Conservation (phyloP, 2,329 filamentous ascomycete species). For the Botrytis sinoallii region DNA sequence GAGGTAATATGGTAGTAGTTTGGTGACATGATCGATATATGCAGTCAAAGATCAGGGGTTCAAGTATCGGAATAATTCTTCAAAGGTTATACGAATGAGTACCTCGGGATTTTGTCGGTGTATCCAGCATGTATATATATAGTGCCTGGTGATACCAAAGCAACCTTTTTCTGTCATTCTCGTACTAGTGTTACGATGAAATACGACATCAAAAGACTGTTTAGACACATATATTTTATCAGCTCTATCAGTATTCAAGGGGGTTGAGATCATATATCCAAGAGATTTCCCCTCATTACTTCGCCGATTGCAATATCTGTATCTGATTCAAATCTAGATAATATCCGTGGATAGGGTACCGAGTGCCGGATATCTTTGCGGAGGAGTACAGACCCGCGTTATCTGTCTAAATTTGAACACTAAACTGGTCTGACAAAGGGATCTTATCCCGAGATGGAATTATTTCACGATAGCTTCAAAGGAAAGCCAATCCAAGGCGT, state of each 20-base stretch:
- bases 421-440: neutral
- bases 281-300: neutral
- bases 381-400: neutral
- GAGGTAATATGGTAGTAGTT: neutral
- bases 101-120: neutral
- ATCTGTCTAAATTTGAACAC: neutral
- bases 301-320: neutral
- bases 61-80: neutral
- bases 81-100: neutral
- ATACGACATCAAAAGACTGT: neutral
- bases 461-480: neutral
- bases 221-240: neutral
- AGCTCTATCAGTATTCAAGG: neutral
- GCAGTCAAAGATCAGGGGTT: neutral
- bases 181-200: slow-evolving; percentile 2
- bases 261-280: neutral
- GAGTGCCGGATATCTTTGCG: neutral
- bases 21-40: slow-evolving; percentile 7
- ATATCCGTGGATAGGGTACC: neutral
- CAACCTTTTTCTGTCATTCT: neutral
- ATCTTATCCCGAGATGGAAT: neutral
- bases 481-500: neutral
- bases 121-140: neutral
- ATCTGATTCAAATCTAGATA: neutral
- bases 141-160: neutral